Evolutionary conservation across 2,329 filamentous ascomycete genomes (phyloP).

Genomic region (Pseudogymnoascus sp.): DNA sequence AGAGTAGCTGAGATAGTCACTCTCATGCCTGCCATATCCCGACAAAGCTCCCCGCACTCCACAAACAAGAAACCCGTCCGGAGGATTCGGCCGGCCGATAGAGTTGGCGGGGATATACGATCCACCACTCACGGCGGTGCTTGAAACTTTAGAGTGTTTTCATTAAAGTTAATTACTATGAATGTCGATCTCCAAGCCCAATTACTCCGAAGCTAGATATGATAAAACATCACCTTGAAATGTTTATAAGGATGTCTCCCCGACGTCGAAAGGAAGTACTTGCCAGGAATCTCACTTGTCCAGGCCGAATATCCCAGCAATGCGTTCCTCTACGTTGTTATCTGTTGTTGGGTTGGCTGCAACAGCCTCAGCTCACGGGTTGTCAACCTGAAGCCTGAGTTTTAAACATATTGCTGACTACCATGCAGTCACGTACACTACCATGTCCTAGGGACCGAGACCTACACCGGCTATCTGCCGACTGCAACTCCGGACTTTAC

Average conservation of each 20-base stretch:
- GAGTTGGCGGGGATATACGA: conserved; percentile 1
- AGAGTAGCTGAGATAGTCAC: background rate
- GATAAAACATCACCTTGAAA: background rate
- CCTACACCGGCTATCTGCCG: conserved; percentile 15
- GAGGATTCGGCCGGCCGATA: background rate
- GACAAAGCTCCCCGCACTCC: background rate
- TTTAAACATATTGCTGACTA: background rate
- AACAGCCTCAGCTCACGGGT: conserved; percentile 1
- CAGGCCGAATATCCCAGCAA: background rate
- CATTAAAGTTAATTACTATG: background rate
- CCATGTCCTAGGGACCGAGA: background rate
- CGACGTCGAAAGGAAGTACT: background rate
- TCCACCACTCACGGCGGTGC: background rate
- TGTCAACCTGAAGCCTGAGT: background rate
- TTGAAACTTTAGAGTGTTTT: conserved; percentile 2
- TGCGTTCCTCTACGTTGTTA: background rate
- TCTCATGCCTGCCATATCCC: background rate
- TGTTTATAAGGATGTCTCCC: background rate
- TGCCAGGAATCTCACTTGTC: background rate
- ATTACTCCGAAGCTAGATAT: conserved; percentile 7
- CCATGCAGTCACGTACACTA: background rate
- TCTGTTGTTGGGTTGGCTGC: background rate
- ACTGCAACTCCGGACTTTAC: conserved; percentile 13
- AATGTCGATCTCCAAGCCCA: background rate
- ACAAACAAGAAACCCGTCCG: background rate